Conservation (phyloP, 108 stramenopile species). For the Aurantiochytrium sp. region DNA sequence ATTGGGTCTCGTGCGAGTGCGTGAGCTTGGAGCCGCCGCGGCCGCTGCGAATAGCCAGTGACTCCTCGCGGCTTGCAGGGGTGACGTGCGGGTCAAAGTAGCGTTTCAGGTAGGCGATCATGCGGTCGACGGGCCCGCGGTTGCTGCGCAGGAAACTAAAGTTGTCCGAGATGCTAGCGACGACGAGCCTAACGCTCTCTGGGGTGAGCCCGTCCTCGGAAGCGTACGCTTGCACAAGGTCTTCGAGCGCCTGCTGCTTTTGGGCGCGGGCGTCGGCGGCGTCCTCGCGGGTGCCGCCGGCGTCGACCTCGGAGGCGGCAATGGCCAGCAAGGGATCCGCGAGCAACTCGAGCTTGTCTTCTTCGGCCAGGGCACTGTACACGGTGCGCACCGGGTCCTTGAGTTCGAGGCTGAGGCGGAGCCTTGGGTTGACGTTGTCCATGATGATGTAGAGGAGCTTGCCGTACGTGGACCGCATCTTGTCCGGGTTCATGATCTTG, state of each 20-base stretch:
- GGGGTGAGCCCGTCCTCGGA: slow-evolving; percentile 33
- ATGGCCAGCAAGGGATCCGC: slow-evolving; percentile 53
- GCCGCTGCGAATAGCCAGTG: slow-evolving; percentile 37
- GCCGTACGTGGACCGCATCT: slow-evolving; percentile 73
- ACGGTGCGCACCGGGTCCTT: slow-evolving; percentile 60
- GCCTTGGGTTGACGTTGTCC: slow-evolving; percentile 61
- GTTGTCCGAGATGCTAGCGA: slow-evolving; percentile 71
- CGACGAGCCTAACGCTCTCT: slow-evolving; percentile 54
- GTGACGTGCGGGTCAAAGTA: slow-evolving; percentile 59
- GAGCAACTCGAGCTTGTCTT: slow-evolving; percentile 47
- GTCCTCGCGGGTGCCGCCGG: background rate
- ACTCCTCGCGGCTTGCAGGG: slow-evolving; percentile 31
- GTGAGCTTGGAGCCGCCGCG: slow-evolving; percentile 65
- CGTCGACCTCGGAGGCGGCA: slow-evolving; percentile 40
- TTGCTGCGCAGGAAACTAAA: slow-evolving; percentile 65
- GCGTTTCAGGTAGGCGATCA: slow-evolving; percentile 59
- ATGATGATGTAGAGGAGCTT: slow-evolving; percentile 78
- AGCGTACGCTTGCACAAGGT: slow-evolving; percentile 33
- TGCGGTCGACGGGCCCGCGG: slow-evolving; percentile 63
- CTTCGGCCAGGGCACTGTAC: slow-evolving; percentile 44
- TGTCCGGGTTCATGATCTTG: slow-evolving; percentile 74
- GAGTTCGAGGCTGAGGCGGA: slow-evolving; percentile 51
- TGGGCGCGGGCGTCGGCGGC: background rate
- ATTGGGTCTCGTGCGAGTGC: slow-evolving; percentile 75
- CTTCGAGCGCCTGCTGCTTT: slow-evolving; percentile 32